These are phyloP conservation scores for Torulaspora microellipsoides DNA, from an alignment of 805 yeast genomes.

Conservation along the genomic window DNA sequence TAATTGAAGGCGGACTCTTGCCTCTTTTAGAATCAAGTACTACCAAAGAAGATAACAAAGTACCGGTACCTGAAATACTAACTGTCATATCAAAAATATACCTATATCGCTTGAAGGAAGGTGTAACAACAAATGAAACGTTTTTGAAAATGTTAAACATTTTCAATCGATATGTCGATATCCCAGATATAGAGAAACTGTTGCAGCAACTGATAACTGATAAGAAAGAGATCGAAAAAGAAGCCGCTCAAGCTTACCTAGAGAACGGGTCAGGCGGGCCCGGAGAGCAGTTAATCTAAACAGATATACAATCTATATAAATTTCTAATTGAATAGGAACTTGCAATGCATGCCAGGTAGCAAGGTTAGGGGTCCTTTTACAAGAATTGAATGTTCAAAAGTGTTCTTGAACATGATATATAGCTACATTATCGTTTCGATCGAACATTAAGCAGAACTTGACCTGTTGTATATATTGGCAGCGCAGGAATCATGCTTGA, in stretches of 20 bases:
- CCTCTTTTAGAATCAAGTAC: constrained; percentile 40
- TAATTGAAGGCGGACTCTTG: constrained; percentile 70
- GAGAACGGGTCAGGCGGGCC: too few relatives aligned
- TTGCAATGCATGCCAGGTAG: too few relatives aligned
- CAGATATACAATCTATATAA: too few relatives aligned
- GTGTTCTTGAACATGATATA: too few relatives aligned
- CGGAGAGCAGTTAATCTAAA: too few relatives aligned
- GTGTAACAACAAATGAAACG: constrained; percentile 36
- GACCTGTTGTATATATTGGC: too few relatives aligned
- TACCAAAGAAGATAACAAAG: constrained; percentile 10
- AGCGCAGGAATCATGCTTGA: too few relatives aligned
- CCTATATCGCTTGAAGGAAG: constrained; percentile 41
- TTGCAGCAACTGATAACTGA: constrained; percentile 37
- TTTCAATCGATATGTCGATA: constrained; percentile 39
- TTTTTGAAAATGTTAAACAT: constrained; percentile 37
- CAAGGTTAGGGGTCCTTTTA: too few relatives aligned
- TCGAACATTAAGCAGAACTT: too few relatives aligned
- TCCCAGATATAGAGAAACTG: constrained; percentile 36
- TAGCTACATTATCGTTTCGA: too few relatives aligned
- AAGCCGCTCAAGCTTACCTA: background rate
- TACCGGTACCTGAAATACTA: constrained; percentile 63
- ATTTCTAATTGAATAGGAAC: too few relatives aligned
- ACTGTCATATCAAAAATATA: constrained; percentile 63
- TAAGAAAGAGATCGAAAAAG: constrained; percentile 34
- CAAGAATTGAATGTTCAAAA: too few relatives aligned